Evolutionary conservation across 179 eudicot species (phyloP).

Genomic region (Heliamphora pulchella): DNA sequence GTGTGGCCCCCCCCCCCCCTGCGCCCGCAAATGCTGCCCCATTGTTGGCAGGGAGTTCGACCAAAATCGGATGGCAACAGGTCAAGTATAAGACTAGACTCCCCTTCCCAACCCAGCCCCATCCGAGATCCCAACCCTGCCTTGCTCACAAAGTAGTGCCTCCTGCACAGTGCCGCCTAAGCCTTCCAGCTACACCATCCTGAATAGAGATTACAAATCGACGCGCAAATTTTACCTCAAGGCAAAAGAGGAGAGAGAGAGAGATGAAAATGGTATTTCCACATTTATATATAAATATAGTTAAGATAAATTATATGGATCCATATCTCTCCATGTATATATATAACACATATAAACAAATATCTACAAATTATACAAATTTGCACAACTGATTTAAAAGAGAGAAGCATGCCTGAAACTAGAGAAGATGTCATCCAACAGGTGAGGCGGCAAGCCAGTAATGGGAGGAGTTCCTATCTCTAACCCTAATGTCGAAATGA

Average conservation of each 20-base stretch:
- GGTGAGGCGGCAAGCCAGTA: neutral
- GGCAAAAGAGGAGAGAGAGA: neutral
- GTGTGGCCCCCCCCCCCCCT: neutral
- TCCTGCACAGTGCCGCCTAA: neutral
- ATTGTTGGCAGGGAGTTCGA: neutral
- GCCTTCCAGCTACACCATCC: neutral
- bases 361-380: neutral
- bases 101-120: neutral
- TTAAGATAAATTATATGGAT: too few species aligned
- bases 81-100: neutral
- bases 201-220: conserved; percentile 1
- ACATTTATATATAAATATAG: too few species aligned
- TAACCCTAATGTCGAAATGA: neutral
- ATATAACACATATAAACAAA: too few species aligned
- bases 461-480: neutral
- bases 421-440: neutral
- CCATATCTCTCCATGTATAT: too few species aligned
- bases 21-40: too few species aligned
- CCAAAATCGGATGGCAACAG: neutral
- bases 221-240: neutral
- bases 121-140: neutral
- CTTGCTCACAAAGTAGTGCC: neutral
- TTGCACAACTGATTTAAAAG: neutral
- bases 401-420: neutral
- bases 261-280: neutral